These are phyloP conservation scores for Tagetes erecta DNA, from an alignment of 129 eudicot genomes.

Conservation along the genomic window DNA sequence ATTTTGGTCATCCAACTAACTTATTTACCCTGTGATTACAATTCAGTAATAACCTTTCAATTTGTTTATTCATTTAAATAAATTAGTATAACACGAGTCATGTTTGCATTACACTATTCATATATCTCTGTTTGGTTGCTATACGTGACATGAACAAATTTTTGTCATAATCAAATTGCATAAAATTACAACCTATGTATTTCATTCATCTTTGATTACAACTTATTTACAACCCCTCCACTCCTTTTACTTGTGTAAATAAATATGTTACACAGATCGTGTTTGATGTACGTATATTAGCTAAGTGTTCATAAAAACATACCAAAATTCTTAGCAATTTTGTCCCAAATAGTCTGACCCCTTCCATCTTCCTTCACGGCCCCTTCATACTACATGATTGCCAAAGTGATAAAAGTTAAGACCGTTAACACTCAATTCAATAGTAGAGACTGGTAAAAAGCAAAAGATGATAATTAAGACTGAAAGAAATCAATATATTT, in stretches of 20 bases:
- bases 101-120: background rate
- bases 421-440: too few relatives aligned
- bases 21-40: too few relatives aligned
- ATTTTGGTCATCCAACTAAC: too few relatives aligned
- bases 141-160: too few relatives aligned
- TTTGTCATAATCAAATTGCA: too few relatives aligned
- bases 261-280: background rate
- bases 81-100: background rate
- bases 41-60: too few relatives aligned
- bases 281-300: background rate
- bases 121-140: too few relatives aligned
- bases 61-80: background rate
- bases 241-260: background rate
- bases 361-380: constrained; percentile 98
- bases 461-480: too few relatives aligned
- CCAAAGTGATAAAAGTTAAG: too few relatives aligned
- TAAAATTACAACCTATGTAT: background rate
- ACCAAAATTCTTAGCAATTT: constrained; percentile 82
- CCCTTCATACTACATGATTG: constrained; percentile 73
- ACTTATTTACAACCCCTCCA: too few relatives aligned
- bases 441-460: too few relatives aligned
- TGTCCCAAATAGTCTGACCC: constrained; percentile 84
- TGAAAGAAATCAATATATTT: too few relatives aligned
- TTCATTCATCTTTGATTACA: background rate
- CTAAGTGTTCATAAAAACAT: background rate